Conservation (phyloP, 371 early-diverging fungal species). For the Haplosporangium sp. region DNA sequence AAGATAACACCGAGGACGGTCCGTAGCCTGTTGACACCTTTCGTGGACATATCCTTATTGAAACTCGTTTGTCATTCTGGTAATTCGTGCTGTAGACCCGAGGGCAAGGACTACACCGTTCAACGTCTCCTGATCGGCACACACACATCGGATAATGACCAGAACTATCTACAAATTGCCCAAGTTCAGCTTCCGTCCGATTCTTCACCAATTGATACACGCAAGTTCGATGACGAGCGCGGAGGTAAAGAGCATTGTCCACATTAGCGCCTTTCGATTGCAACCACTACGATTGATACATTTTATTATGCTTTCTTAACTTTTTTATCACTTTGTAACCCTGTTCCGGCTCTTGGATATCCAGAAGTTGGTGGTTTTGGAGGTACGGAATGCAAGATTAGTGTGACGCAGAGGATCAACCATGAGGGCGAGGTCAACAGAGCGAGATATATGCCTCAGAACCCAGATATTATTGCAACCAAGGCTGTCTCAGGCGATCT, state of each 20-base stretch:
- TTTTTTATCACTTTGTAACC: neutral
- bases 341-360: neutral
- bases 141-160: constrained; percentile 95
- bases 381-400: constrained; percentile 82
- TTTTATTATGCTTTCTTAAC: neutral
- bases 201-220: constrained; percentile 71
- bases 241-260: constrained; percentile 61
- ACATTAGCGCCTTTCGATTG: too few relatives aligned
- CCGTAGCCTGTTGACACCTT: neutral
- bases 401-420: constrained; percentile 86
- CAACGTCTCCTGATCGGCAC: constrained; percentile 94
- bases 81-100: constrained; percentile 66
- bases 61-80: neutral
- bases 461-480: constrained; percentile 95
- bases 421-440: constrained; percentile 97
- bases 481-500: constrained; percentile 92
- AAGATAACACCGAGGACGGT: too few relatives aligned
- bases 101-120: constrained; percentile 89
- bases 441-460: constrained; percentile 94
- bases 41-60: neutral
- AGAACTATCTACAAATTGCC: constrained; percentile 94
- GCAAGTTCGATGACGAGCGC: constrained; percentile 78
- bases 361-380: constrained; percentile 85
- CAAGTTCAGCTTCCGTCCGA: constrained; percentile 88
- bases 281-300: constrained; percentile 1